phyloP scores from a whole-genome alignment of 345 rosid species.

The Garcia nutans region DNA sequence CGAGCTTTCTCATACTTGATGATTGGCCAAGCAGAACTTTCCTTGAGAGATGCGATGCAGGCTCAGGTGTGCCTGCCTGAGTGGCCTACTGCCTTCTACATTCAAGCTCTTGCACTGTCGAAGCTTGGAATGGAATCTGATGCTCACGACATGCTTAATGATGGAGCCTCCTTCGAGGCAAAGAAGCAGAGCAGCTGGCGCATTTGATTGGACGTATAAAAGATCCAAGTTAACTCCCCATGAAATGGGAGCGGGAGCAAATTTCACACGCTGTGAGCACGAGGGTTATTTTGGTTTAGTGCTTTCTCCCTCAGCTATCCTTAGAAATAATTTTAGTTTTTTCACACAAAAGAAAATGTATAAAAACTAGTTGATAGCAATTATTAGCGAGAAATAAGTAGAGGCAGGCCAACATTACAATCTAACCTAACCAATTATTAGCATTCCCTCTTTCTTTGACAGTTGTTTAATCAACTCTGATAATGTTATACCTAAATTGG shows the following conservation, averaged over 20 bases:
- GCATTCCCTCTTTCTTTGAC: too few species aligned
- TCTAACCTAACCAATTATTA: too few species aligned
- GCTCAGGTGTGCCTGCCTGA: conserved; percentile 94
- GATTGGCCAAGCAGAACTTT: conserved; percentile 82
- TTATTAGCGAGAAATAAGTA: too few species aligned
- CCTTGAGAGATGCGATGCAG: conserved; percentile 97
- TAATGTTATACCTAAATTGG: too few species aligned
- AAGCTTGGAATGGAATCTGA: conserved; percentile 98
- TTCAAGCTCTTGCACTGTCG: conserved; percentile 93
- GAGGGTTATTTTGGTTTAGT: background rate
- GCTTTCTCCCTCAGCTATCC: background rate
- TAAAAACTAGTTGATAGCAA: too few species aligned
- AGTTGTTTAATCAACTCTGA: too few species aligned
- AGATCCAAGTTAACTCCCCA: background rate
- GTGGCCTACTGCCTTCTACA: conserved; percentile 97
- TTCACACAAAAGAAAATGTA: background rate
- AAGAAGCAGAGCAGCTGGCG: conserved; percentile 90
- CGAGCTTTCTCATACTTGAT: conserved; percentile 72
- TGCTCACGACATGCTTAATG: conserved; percentile 97
- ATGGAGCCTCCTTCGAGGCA: conserved; percentile 83
- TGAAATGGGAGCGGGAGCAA: background rate
- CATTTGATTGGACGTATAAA: conserved; percentile 11
- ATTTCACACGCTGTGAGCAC: conserved; percentile 3
- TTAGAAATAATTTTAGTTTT: background rate
- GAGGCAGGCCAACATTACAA: too few species aligned